A percentile compares a stretch with the other conserved stretches of the same genome.
Conservation (phyloP, 306 rosid species). For the Vigna angularis region DNA sequence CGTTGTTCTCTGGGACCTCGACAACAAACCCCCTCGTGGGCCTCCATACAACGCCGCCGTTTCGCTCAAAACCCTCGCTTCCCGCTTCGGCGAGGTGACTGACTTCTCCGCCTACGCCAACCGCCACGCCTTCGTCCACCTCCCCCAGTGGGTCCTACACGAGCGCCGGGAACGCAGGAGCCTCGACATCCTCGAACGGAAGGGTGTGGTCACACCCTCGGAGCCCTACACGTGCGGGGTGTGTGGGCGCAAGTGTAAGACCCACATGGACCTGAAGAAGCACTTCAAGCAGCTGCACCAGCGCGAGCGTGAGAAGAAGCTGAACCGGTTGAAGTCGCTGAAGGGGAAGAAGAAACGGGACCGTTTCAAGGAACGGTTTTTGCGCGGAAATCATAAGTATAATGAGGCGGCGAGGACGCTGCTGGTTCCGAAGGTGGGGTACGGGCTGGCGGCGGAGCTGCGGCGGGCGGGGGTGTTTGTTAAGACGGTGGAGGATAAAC, state of each 20-base stretch:
- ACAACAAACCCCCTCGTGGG: constrained; percentile 92
- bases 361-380: constrained; percentile 63
- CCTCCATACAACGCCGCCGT: constrained; percentile 83
- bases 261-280: constrained; percentile 66
- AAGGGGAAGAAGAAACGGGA: constrained; percentile 74
- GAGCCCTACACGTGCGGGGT: constrained; percentile 68
- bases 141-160: constrained; percentile 73
- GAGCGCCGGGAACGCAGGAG: constrained; percentile 64
- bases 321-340: constrained; percentile 57
- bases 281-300: constrained; percentile 79
- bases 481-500: constrained; percentile 85
- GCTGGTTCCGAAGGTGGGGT: constrained; percentile 69
- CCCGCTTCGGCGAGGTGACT: constrained; percentile 66
- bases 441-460: constrained; percentile 78
- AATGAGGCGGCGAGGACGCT: constrained; percentile 69
- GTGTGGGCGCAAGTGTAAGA: constrained; percentile 73
- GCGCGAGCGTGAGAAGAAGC: constrained; percentile 78
- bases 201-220: constrained; percentile 58
- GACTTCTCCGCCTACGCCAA: constrained; percentile 87
- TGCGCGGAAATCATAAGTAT: constrained; percentile 65
- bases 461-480: constrained; percentile 89
- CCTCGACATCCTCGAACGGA: constrained; percentile 73
- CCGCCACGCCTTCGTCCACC: constrained; percentile 81
- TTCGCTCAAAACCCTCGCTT: constrained; percentile 63
- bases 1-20: constrained; percentile 90